A percentile compares a stretch with the other conserved stretches of the same genome.
phyloP scores from a whole-genome alignment of 441 rosid species.

The Erodium texanum region DNA sequence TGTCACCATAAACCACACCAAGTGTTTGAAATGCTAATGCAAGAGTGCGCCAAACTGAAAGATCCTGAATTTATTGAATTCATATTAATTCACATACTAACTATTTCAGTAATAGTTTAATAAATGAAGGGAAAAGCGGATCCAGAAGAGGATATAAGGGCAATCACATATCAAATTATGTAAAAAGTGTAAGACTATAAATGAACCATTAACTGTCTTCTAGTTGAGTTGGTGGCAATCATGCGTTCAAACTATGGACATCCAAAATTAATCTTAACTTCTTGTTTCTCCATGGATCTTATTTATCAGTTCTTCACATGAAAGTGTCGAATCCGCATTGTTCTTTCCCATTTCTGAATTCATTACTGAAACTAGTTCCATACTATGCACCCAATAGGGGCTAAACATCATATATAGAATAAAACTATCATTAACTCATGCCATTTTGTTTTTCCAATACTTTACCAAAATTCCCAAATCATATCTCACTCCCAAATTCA shows the following conservation, averaged over 20 bases:
- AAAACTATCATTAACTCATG: background rate
- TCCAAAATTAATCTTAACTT: background rate
- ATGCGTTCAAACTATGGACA: too few relatives aligned
- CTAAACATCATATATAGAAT: background rate
- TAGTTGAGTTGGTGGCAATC: too few relatives aligned
- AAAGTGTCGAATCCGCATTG: background rate
- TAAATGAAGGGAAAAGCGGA: too few relatives aligned
- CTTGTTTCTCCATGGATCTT: background rate
- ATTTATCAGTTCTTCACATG: background rate
- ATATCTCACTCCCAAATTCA: background rate
- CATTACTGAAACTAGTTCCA: background rate
- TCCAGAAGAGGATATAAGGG: background rate
- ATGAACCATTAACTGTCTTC: background rate
- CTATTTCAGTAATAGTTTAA: background rate
- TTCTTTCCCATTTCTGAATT: background rate
- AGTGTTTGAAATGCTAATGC: conserved; percentile 92
- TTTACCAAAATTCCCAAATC: background rate
- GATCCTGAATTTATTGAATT: conserved; percentile 38
- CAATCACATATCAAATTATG: background rate
- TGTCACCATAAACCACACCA: conserved; percentile 91
- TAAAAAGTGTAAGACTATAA: background rate
- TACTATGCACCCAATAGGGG: background rate
- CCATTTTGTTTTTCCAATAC: background rate
- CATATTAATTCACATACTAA: conserved; percentile 13
- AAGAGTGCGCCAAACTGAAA: conserved; percentile 49